Evolutionary conservation across 1,139 yeast genomes (phyloP), one percentile per base, ranked within the genome.

Genomic region (Taphrina flavorubra): DNA sequence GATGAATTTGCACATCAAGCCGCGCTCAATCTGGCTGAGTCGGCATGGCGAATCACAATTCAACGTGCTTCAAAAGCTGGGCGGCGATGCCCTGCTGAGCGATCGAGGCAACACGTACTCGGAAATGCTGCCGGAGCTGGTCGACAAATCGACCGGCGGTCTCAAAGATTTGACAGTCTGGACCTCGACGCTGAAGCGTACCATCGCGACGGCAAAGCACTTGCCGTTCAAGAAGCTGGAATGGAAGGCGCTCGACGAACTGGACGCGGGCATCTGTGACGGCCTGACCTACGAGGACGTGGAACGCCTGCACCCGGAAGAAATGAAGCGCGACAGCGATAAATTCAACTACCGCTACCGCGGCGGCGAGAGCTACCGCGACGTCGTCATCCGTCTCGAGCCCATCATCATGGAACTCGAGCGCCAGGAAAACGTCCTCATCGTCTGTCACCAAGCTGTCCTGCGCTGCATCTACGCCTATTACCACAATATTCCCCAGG

Each of bases 331-430:
- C 71, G 99, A 95, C 77, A 97, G 90, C 74, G 89, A 95, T 80
- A 94, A 95, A 80, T 95, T 90, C 77, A 97, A 92, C 78, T 94
- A 92, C 78, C 65, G 72, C 36, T 70, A 65, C 49, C 86, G 97
- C 64, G 98, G 99, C 5, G 99, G 99, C 57, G 99, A 94, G 79
- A 89, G 96, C 10, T 94, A 94, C 78, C 86, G 97, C 70, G 99
- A 94, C 76, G 97, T 94, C 59, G 97, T 94, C 64, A 89, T 92
- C 60, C 83, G 99, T 70, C 82, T 94, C 71, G 99, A 94, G 77
- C 99, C 99, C 6, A 92, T 94, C 72, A 94, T 94, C 72, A 94
- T 94, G 99, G 99, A 94, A 79, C 84, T 94, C 74, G 99, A 94
- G 79, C 87, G 98, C 71, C 98, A 94, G 79, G 99, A 94, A 74